Percentiles rank a stretch among this genome's conserved stretches.
phyloP scores from a whole-genome alignment of 2,329 filamentous ascomycete genomes.

The Teratosphaeria destructans region DNA sequence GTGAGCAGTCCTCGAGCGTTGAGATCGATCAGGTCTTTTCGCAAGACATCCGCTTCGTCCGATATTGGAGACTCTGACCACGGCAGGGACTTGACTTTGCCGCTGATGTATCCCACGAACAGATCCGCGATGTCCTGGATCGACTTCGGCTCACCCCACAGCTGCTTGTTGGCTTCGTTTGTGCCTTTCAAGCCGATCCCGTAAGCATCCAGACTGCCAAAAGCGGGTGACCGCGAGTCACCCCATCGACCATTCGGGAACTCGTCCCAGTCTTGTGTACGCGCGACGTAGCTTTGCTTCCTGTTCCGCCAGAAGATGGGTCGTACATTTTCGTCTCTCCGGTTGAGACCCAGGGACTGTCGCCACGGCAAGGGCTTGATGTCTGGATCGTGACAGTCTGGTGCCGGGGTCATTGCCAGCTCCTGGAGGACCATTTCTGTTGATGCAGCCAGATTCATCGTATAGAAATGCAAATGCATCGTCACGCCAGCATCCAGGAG shows the following conservation, averaged over 20 bases:
- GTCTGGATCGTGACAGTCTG: constrained; percentile 42
- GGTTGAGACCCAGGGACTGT: constrained; percentile 79
- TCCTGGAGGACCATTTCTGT: constrained; percentile 92
- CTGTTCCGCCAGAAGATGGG: constrained; percentile 98
- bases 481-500: constrained; percentile 72
- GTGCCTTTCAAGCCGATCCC: constrained; percentile 88
- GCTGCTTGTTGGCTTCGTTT: constrained; percentile 89
- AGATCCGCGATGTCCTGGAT: constrained; percentile 71
- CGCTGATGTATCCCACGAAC: constrained; percentile 76
- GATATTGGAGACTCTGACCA: constrained; percentile 91
- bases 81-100: constrained; percentile 69
- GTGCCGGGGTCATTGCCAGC: constrained; percentile 69
- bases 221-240: constrained; percentile 89
- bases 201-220: constrained; percentile 89
- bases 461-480: constrained; percentile 88
- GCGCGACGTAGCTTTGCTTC: constrained; percentile 87
- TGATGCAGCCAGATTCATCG: constrained; percentile 94
- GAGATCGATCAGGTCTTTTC: constrained; percentile 63
- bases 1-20: constrained; percentile 84
- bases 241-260: constrained; percentile 99
- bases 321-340: constrained; percentile 87
- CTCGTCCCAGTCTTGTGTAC: constrained; percentile 97
- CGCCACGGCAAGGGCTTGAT: constrained; percentile 86
- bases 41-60: constrained; percentile 69
- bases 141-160: constrained; percentile 79